Evolutionary conservation across 2,329 filamentous ascomycete genomes (phyloP), one percentile per base, ranked within the genome.

Genomic region (Neopestalotiopsis sp.): DNA sequence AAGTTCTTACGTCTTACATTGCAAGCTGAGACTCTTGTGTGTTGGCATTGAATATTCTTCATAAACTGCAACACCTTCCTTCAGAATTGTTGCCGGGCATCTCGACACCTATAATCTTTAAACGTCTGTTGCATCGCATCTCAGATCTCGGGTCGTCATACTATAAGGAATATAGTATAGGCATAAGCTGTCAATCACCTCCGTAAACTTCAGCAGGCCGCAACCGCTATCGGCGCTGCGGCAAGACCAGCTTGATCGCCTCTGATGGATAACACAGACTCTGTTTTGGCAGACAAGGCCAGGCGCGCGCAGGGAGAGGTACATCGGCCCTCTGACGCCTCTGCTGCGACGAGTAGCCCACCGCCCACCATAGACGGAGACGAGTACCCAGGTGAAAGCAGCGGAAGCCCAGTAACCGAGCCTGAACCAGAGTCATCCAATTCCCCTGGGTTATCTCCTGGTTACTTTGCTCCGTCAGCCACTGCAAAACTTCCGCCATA

Each of bases 401-500:
- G 34, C 30, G 30, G 32, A 4, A 30, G 14, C 32, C 45, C 24
- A 20, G 17, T 5, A 53, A n/a, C 45, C 2, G 17, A 49, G 14
- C 7, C 42, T 13, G 45, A 53, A 53, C 45, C 45, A 20, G 45
- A 53, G 20, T 53, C n/a, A 3, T 53, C 45, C 20, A n/a, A 20
- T 20, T 53, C 42, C 1, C 42, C 42, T 28, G 14, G 42, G 42
- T 5, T 49, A 49, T 49, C 45, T 53, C 17, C 45, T 53, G 17
- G 34, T 32, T 34, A 49, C 20, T 38, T 40, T 17, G 34, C 32
- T 28, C 58, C 66, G 14, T 63, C 66, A 38, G 40, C 20, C 13
- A 24, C 34, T 24, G 14, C 40, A 20, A 42, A 73, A 17, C 75
- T 73, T 20, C 77, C 76, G 10, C 76, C 76, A 2, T 78, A 79